Percentiles rank a stretch among this genome's conserved stretches.
These are phyloP conservation scores for Alternaria ethzedia DNA, from an alignment of 2,329 filamentous ascomycete species.

Conservation along the genomic window DNA sequence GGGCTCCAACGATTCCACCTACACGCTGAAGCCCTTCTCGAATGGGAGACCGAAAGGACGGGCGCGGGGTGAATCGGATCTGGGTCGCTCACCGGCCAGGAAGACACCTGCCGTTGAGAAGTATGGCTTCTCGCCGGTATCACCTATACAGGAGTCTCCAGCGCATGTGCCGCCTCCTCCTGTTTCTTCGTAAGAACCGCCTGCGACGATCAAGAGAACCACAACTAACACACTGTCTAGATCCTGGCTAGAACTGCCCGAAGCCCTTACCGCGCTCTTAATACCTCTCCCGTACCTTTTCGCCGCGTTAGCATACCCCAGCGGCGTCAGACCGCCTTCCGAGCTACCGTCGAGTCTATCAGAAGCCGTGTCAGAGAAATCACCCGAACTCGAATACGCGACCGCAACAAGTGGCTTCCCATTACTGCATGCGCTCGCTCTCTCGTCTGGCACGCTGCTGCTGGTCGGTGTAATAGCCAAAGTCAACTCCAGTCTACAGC, in stretches of 20 bases:
- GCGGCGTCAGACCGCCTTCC: constrained; percentile 13
- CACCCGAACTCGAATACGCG: constrained; percentile 14
- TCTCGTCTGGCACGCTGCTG: constrained; percentile 56
- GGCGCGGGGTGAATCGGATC: constrained; percentile 54
- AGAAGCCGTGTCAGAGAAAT: constrained; percentile 30
- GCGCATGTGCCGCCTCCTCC: constrained; percentile 17
- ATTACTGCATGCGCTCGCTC: constrained; percentile 53
- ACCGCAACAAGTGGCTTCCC: constrained; percentile 27
- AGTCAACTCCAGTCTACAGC: constrained; percentile 35
- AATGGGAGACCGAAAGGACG: constrained; percentile 43
- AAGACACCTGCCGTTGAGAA: constrained; percentile 26
- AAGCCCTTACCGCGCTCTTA: constrained; percentile 58
- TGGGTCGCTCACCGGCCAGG: constrained; percentile 46
- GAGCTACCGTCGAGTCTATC: constrained; percentile 28
- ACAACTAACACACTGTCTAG: constrained; percentile 23
- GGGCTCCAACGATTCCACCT: constrained; percentile 37
- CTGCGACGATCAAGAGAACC: background rate
- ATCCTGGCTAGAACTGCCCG: constrained; percentile 49
- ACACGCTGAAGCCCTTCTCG: constrained; percentile 39
- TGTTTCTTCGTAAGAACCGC: constrained; percentile 30
- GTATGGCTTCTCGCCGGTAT: constrained; percentile 45
- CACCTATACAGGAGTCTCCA: constrained; percentile 42
- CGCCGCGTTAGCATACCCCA: constrained; percentile 55
- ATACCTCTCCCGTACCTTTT: constrained; percentile 58
- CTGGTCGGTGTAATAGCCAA: constrained; percentile 52